Percentiles rank a stretch among this genome's conserved stretches.
phyloP scores from a whole-genome alignment of 73 alveolate species.

The Symbiodinium natans region DNA sequence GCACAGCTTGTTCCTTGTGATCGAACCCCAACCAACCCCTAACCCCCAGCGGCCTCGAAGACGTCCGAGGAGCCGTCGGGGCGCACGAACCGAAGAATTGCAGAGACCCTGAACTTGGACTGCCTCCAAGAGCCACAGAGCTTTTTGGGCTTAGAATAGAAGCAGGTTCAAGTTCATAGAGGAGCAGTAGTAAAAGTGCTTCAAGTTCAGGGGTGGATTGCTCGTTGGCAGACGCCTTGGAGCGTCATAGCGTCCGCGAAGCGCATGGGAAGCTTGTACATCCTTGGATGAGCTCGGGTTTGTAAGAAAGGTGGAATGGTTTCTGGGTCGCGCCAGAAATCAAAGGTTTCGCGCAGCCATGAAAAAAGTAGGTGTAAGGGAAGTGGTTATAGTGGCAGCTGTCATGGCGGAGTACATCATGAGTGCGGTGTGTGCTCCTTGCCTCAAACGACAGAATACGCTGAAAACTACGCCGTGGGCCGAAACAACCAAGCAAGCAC shows the following conservation, averaged over 20 bases:
- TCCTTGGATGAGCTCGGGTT: background rate
- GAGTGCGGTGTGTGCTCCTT: no score
- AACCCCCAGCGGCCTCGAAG: conserved; percentile 31
- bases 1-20: no score
- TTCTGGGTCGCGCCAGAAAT: background rate
- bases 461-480: no score
- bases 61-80: conserved; percentile 37
- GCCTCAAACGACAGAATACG: no score
- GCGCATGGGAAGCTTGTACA: conserved; percentile 16
- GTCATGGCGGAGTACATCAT: no score
- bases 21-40: no score
- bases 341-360: background rate
- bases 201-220: no score
- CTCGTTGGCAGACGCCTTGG: no score
- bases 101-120: conserved; percentile 77
- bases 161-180: background rate
- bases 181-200: background rate
- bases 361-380: background rate
- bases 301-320: background rate
- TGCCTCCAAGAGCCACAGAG: conserved; percentile 1
- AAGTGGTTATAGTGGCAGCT: no score
- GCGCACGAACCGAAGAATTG: conserved; percentile 71
- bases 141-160: background rate
- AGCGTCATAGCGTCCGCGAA: background rate
- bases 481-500: no score